Evolutionary conservation across 1,284 basidiomycete genomes (phyloP).

Genomic region (Neolentinus lepideus): DNA sequence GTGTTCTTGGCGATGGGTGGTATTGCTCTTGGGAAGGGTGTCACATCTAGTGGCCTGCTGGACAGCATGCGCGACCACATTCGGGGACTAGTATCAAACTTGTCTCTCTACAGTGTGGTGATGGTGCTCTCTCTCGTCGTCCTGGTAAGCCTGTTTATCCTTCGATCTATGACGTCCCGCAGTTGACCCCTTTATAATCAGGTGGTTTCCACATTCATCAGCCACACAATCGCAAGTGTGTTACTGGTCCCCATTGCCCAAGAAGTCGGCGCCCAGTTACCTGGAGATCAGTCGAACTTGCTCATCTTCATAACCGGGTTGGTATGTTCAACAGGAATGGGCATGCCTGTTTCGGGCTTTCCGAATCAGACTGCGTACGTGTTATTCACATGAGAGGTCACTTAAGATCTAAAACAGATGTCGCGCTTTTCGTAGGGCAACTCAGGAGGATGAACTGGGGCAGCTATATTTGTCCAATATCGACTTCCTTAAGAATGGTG

Average conservation of each 20-base stretch:
- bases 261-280: conserved; percentile 78
- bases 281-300: conserved; percentile 63
- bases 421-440: conserved; percentile 68
- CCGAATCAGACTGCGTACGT: conserved; percentile 93
- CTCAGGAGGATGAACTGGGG: conserved; percentile 94
- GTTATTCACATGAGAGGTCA: not conserved
- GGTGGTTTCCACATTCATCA: conserved; percentile 87
- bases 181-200: conserved; percentile 19
- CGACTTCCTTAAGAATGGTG: conserved; percentile 92
- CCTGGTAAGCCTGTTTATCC: conserved; percentile 33
- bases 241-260: conserved; percentile 94
- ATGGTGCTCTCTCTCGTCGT: conserved; percentile 79
- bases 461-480: conserved; percentile 79
- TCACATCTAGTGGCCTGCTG: conserved; percentile 84
- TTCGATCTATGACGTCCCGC: not conserved
- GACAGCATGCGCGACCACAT: conserved; percentile 72
- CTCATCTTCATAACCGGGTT: conserved; percentile 90
- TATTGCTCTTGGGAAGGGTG: conserved; percentile 93
- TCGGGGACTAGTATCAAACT: conserved; percentile 61
- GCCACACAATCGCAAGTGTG: conserved; percentile 95
- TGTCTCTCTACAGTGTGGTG: conserved; percentile 78
- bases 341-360: conserved; percentile 96
- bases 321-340: conserved; percentile 96
- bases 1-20: conserved; percentile 98
- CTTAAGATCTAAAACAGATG: too few species aligned